phyloP scores from a whole-genome alignment of 73 alveolate genomes.

The Effrenium voratum region DNA sequence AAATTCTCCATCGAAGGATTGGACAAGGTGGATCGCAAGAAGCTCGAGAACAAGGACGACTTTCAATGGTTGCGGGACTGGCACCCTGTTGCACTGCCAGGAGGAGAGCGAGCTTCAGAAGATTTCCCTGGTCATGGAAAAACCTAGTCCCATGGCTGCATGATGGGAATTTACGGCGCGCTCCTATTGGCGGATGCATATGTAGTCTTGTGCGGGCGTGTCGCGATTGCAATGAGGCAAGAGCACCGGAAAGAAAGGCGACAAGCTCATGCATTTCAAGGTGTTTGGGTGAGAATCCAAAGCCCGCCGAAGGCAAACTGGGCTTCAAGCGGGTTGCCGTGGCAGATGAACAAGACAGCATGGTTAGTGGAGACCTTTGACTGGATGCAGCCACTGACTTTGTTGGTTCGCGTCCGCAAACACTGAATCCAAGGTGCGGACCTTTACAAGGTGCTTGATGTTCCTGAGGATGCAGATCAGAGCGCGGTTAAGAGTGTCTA shows the following conservation, averaged over 20 bases:
- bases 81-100: neutral
- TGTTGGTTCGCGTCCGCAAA: too few relatives aligned
- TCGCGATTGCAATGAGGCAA: constrained; percentile 32
- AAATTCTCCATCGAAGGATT: constrained; percentile 75
- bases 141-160: constrained; percentile 13
- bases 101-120: constrained; percentile 63
- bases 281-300: neutral
- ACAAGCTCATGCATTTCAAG: too few relatives aligned
- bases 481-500: constrained; percentile 50
- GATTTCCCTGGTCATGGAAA: constrained; percentile 78
- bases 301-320: constrained; percentile 11
- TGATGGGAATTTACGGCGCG: neutral
- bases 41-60: constrained; percentile 74
- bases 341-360: constrained; percentile 92
- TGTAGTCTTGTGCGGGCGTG: neutral
- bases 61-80: neutral
- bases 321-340: constrained; percentile 81
- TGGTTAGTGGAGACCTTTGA: too few relatives aligned
- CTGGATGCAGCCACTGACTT: too few relatives aligned
- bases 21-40: constrained; percentile 65
- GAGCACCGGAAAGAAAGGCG: constrained; percentile 88
- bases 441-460: constrained; percentile 59
- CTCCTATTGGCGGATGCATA: neutral
- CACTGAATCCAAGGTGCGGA: constrained; percentile 69
- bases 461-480: constrained; percentile 71